Conservation (phyloP, 805 yeast species). For the Lipomyces japonicus region DNA sequence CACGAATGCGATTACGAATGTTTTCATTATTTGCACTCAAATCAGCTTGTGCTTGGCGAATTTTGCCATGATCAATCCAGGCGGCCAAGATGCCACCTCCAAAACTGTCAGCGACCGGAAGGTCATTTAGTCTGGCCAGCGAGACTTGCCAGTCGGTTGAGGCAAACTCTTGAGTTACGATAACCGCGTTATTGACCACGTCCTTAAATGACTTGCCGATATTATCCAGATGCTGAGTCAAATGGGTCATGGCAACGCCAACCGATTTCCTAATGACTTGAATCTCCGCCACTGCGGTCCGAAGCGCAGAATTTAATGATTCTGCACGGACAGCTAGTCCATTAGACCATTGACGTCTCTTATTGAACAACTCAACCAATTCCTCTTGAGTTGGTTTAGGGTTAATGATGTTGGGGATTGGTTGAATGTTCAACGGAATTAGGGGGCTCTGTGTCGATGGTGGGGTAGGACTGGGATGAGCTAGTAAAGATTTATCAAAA, state of each 20-base stretch:
- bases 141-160: conserved; percentile 25
- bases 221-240: conserved; percentile 28
- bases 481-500: conserved; percentile 21
- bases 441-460: conserved; percentile 23
- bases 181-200: conserved; percentile 28
- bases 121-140: conserved; percentile 9
- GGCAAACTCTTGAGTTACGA: conserved; percentile 28
- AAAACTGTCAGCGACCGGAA: conserved; percentile 18
- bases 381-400: conserved; percentile 20
- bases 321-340: conserved; percentile 24
- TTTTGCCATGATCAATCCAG: conserved; percentile 25
- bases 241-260: conserved; percentile 32
- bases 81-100: conserved; percentile 26
- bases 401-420: conserved; percentile 19
- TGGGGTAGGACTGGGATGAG: conserved; percentile 22
- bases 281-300: conserved; percentile 19
- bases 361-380: conserved; percentile 22
- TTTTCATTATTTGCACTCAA: conserved; percentile 19
- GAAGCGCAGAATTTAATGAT: conserved; percentile 16
- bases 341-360: conserved; percentile 21
- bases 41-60: conserved; percentile 13
- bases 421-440: conserved; percentile 25
- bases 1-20: conserved; percentile 26
- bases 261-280: conserved; percentile 30
- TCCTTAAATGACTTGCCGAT: conserved; percentile 30